phyloP scores from a whole-genome alignment of 352 stramenopile genomes.

The Globisporangium spiculum region DNA sequence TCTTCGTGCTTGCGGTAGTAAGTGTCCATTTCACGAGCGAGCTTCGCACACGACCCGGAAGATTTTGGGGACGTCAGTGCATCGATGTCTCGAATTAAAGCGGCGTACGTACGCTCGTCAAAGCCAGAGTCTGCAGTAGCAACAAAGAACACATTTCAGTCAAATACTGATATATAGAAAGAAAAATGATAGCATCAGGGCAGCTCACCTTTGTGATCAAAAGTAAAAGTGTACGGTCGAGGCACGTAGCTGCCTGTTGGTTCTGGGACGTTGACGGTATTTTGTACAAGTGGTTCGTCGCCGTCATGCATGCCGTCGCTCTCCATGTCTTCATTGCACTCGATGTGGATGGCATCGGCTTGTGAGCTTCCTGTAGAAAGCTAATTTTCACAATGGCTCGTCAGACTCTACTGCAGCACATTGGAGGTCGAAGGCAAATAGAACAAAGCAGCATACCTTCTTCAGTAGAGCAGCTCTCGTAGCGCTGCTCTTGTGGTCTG shows the following conservation, averaged over 20 bases:
- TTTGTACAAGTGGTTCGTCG: conserved; percentile 3
- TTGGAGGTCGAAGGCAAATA: not conserved
- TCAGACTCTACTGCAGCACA: not conserved
- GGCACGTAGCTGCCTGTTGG: conserved; percentile 27
- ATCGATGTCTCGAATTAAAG: conserved; percentile 62
- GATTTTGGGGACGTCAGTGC: conserved; percentile 23
- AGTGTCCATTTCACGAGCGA: conserved; percentile 58
- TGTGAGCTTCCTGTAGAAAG: conserved; percentile 8
- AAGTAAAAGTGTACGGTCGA: conserved; percentile 54
- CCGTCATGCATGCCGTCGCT: conserved; percentile 15
- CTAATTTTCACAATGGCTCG: not conserved
- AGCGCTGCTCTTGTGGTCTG: not conserved
- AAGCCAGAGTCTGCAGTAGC: conserved; percentile 55
- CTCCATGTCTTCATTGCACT: conserved; percentile 22
- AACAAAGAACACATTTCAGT: not conserved
- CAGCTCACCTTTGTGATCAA: conserved; percentile 39
- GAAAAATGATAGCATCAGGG: not conserved
- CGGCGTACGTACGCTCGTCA: conserved; percentile 51
- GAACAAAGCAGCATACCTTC: conserved; percentile 7
- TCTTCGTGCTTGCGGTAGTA: conserved; percentile 70
- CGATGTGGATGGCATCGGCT: not conserved
- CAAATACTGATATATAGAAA: not conserved
- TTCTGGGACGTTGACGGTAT: not conserved
- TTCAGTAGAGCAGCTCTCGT: conserved; percentile 6
- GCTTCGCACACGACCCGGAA: conserved; percentile 43